Conservation (phyloP, 2,329 filamentous ascomycete species). For the Mollisia scopiformis region DNA sequence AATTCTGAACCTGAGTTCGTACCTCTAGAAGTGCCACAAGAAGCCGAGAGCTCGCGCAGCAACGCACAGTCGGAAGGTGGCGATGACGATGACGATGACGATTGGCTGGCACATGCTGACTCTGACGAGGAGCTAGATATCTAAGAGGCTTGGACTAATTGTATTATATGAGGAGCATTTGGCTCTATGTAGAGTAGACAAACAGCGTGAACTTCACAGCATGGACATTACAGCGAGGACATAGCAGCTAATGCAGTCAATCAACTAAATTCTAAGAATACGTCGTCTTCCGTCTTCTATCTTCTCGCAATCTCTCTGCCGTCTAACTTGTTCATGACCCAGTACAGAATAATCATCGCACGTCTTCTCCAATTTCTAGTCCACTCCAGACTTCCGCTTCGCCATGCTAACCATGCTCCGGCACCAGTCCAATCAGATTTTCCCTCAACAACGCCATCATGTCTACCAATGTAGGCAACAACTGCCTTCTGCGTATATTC, state of each 20-base stretch:
- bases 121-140: neutral
- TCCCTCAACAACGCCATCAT: constrained; percentile 45
- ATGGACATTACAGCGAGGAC: too few relatives aligned
- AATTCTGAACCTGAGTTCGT: neutral
- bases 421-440: constrained; percentile 41
- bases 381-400: constrained; percentile 42
- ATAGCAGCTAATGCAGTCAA: too few relatives aligned
- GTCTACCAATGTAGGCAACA: constrained; percentile 45
- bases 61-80: neutral
- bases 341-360: constrained; percentile 39
- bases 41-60: neutral
- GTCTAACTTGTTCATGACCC: constrained; percentile 37
- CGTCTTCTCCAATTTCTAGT: constrained; percentile 38
- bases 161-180: neutral
- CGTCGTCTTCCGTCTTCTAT: neutral
- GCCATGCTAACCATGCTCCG: constrained; percentile 47
- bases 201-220: too few relatives aligned
- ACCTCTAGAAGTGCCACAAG: neutral
- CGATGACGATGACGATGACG: too few relatives aligned
- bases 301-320: constrained; percentile 38
- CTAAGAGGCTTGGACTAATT: neutral
- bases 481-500: constrained; percentile 42
- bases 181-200: neutral
- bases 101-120: neutral
- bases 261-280: too few relatives aligned